Evolutionary conservation across 371 early-diverging fungal species (phyloP), one percentile per base, ranked within the genome.

Genomic region (Zopfochytrium polystomum): DNA sequence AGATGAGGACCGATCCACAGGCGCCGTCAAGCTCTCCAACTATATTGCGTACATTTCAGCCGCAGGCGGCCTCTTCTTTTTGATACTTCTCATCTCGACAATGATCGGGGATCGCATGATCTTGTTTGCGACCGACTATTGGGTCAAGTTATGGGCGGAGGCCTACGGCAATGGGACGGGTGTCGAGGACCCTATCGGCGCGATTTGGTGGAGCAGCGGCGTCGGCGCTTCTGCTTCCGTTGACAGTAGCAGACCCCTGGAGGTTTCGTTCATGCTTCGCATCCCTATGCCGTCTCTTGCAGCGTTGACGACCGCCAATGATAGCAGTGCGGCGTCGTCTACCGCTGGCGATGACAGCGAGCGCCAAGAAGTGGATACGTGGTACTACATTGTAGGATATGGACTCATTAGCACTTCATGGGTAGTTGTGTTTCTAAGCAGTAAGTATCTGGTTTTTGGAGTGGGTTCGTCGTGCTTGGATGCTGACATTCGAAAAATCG

Each of bases 101-200:
- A 62, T 20, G 69, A 65, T 38, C 5, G 48, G 34, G n/a, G 62
- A 57, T 5, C 68, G 67, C 25, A 25, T 53, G 15, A 47, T 63
- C 23, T 42, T 52, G 23, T 59, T 68, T 25, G 66, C 43, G 31
- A 61, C 65, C 23, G 73, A 70, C 53, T 73, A 70, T 64, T 79
- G 79, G 79, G 49, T 79, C 25, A 74, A 74, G 57, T 29, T 49
- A 5, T 79, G 79, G 79, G 59, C 70, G 3, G 73, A 76, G 11
- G 56, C 67, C 44, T 63, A 64, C 47, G 52, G 44, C 3, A 18
- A 3, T 5, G 30, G 26, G 5, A 7, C 48, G 22, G 11, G 47
- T 31, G 23, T 34, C 5, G 42, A 51, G 46, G 44, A 32, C 32
- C n/a, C 11, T 1, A 18, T 25, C 31, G 27, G 31, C 38, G 15